Conservation (phyloP, 108 stramenopile genomes). For the Skeletonema tropicum region DNA sequence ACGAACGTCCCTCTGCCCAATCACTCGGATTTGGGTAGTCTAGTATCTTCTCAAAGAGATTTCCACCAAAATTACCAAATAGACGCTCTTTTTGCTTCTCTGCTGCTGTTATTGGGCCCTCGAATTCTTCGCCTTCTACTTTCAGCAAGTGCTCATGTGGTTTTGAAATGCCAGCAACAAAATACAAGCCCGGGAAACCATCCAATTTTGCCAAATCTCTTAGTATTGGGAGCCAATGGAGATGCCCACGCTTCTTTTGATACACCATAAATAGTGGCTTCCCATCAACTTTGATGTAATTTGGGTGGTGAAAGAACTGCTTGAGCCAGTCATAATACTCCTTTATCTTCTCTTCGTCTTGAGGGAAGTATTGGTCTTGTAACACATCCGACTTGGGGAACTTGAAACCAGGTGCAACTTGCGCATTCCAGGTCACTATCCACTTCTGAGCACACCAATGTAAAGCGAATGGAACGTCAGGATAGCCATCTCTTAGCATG, state of each 20-base stretch:
- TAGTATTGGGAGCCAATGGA: conserved; percentile 12
- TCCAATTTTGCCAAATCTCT: conserved; percentile 50
- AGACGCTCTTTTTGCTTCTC: not conserved
- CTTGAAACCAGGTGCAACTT: not conserved
- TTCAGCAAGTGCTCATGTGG: conserved; percentile 7
- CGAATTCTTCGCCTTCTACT: not conserved
- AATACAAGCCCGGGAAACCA: conserved; percentile 59
- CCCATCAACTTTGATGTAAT: conserved; percentile 57
- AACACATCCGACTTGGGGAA: conserved; percentile 15
- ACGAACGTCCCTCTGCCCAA: conserved; percentile 23
- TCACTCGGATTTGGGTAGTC: conserved; percentile 60
- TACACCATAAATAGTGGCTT: conserved; percentile 63
- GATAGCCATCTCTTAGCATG: conserved; percentile 69
- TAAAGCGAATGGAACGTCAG: conserved; percentile 60
- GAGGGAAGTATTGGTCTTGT: conserved; percentile 62
- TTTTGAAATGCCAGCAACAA: conserved; percentile 38
- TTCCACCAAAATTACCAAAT: not conserved
- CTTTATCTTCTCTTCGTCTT: conserved; percentile 28
- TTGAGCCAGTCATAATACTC: conserved; percentile 66
- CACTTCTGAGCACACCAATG: conserved; percentile 65
- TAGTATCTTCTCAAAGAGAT: conserved; percentile 2
- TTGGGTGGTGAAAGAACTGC: conserved; percentile 65
- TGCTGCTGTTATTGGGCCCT: not conserved
- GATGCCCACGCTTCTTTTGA: conserved; percentile 14
- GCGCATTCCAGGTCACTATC: conserved; percentile 62